Evolutionary conservation across 2,329 filamentous ascomycete species (phyloP), one percentile per base, ranked within the genome.

Genomic region (Cladosporium colombiae): DNA sequence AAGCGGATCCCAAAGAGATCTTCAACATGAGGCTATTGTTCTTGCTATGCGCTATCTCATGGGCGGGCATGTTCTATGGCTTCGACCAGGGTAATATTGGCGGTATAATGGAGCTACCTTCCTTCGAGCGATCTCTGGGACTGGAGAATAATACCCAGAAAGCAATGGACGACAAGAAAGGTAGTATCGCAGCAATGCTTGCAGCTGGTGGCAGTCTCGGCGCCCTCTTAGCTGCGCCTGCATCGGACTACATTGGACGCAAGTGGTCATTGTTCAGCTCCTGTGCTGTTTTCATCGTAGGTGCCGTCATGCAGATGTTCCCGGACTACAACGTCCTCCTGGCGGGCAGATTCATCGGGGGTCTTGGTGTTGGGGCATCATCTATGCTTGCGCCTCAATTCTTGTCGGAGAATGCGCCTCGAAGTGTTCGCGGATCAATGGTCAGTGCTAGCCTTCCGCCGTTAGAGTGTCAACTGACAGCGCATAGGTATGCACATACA

Each of bases 401-500:
- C 29, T 65, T 69, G n/a, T 65, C 66, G 6, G 68, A 69, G 21
- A 69, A 69, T 33, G 50, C 65, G 31, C 68, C 68, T 1, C 66
- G 67, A 37, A 65, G 62, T 21, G 68, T 69, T 14, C 68, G 68
- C 14, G 68, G 68, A 7, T 69, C 68, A 21, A 69, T 68, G 68
- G 67, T 65, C 2, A 63, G 53, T 57, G 29, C n/a, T 18, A n/a
- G 13, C 13, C 33, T 21, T 16, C 21, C 10, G 11, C 7, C 8
- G n/a, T 14, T 13, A 56, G 27, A 31, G 13, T 89, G 60, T 90
- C 88, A 74, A 88, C 90, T 74, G 80, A 90, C 1, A 85, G 85
- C 89, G 85, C 78, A 87, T 89, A 77, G 80, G 85, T 79, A 1
- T 78, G 65, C 7, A 69, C 62, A n/a, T 69, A 69, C 60, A 69